Percentiles rank a stretch among this genome's conserved stretches.
phyloP scores from a whole-genome alignment of 1,284 basidiomycete genomes.

The Rhodotorula sp. region DNA sequence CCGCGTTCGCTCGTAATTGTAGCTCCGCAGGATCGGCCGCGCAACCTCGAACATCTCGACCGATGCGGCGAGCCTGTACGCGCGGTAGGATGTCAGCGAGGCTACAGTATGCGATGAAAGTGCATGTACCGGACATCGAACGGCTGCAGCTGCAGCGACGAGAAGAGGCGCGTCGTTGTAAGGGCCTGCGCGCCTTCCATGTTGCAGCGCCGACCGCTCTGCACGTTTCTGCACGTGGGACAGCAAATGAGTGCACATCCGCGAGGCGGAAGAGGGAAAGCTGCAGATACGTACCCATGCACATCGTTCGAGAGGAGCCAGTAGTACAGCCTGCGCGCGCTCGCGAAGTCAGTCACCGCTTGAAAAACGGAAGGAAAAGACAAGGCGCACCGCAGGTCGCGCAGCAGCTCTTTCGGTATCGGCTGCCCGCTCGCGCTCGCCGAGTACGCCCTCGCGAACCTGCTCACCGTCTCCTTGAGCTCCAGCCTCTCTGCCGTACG shows the following conservation, averaged over 20 bases:
- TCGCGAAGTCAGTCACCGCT: not conserved
- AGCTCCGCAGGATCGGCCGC: constrained; percentile 39
- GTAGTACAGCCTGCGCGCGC: constrained; percentile 27
- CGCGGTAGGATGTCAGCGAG: not conserved
- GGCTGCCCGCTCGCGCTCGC: constrained; percentile 26
- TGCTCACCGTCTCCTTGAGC: constrained; percentile 16
- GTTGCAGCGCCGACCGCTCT: constrained; percentile 39
- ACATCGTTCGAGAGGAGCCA: constrained; percentile 41
- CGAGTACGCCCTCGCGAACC: constrained; percentile 39
- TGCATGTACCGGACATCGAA: constrained; percentile 34
- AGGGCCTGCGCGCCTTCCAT: constrained; percentile 40
- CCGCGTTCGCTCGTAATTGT: constrained; percentile 37
- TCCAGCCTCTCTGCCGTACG: constrained; percentile 38
- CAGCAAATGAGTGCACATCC: not conserved
- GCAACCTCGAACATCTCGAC: constrained; percentile 45
- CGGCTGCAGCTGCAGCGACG: constrained; percentile 38
- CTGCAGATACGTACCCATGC: constrained; percentile 19
- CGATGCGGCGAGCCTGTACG: constrained; percentile 35
- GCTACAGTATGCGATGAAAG: no score
- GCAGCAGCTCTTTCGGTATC: constrained; percentile 28
- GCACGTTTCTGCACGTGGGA: constrained; percentile 25
- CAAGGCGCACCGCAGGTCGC: constrained; percentile 24
- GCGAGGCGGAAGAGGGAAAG: not conserved
- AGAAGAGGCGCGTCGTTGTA: constrained; percentile 40
- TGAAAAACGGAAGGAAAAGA: not conserved